Conservation (phyloP, 208 protist genomes). For the Zelonia costaricensis region DNA sequence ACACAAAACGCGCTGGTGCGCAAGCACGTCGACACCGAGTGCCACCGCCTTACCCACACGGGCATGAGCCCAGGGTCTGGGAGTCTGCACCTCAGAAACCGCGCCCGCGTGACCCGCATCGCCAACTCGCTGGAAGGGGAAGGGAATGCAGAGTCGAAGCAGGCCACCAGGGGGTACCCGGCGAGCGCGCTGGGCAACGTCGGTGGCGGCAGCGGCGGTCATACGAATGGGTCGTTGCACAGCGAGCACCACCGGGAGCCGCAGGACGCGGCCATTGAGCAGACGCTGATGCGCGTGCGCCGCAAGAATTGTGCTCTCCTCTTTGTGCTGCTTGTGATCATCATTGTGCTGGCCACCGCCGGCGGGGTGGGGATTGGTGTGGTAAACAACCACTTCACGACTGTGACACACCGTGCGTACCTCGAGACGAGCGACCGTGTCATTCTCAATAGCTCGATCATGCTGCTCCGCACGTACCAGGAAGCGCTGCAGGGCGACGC, state of each 20-base stretch:
- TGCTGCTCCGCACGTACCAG: slow-evolving; percentile 28
- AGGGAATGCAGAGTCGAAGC: too few species aligned
- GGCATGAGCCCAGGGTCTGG: too few species aligned
- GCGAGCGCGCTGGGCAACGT: too few species aligned
- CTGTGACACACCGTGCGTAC: slow-evolving; percentile 16
- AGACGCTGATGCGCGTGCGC: slow-evolving; percentile 27
- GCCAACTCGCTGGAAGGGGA: too few species aligned
- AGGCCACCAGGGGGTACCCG: too few species aligned
- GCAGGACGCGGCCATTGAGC: not conserved
- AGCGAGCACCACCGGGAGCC: slow-evolving; percentile 9
- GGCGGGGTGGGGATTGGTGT: slow-evolving; percentile 43
- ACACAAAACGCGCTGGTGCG: too few species aligned
- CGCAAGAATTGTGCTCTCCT: slow-evolving; percentile 30
- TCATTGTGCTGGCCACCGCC: slow-evolving; percentile 42
- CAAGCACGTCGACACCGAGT: too few species aligned
- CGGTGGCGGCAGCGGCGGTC: not conserved
- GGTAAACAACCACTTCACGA: slow-evolving; percentile 39
- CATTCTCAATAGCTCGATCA: slow-evolving; percentile 50
- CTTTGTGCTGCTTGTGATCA: slow-evolving; percentile 22
- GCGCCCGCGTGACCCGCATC: too few species aligned
- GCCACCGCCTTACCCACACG: too few species aligned
- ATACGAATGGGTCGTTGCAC: slow-evolving; percentile 9
- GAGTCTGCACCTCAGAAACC: too few species aligned
- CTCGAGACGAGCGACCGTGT: slow-evolving; percentile 32
- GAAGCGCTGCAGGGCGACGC: slow-evolving; percentile 14